Conservation (phyloP, 345 rosid genomes). For the Acer saccharum region DNA sequence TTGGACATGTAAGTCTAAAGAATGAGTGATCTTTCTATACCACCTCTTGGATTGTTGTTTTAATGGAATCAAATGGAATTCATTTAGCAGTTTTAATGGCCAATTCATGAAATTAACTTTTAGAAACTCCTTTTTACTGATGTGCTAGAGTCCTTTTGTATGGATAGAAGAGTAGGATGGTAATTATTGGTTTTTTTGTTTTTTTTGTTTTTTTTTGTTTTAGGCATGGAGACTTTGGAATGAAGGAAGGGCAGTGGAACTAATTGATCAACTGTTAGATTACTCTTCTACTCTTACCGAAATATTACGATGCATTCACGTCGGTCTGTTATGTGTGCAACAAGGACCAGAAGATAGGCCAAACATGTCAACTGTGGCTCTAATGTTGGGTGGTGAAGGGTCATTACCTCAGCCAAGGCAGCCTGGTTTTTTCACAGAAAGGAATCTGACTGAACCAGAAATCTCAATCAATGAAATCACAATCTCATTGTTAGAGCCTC, state of each 20-base stretch:
- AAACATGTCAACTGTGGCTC: constrained; percentile 27
- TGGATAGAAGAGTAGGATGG: too few species aligned
- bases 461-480: constrained; percentile 24
- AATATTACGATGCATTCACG: constrained; percentile 26
- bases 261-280: constrained; percentile 18
- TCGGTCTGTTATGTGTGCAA: constrained; percentile 33
- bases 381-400: constrained; percentile 32
- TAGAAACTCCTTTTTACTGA: too few species aligned
- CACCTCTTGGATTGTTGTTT: background rate
- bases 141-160: too few species aligned
- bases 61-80: too few species aligned
- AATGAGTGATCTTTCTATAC: too few species aligned
- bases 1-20: constrained; percentile 25
- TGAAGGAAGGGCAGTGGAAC: constrained; percentile 24
- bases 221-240: constrained; percentile 36
- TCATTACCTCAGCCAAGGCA: constrained; percentile 31
- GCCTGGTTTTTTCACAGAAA: constrained; percentile 38
- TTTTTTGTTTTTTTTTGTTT: background rate
- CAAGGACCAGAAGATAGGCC: constrained; percentile 35
- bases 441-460: constrained; percentile 24
- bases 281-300: constrained; percentile 11
- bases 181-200: too few species aligned
- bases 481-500: constrained; percentile 18
- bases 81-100: too few species aligned
- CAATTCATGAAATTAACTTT: too few species aligned